Evolutionary conservation across 768 basidiomycete genomes (phyloP), one percentile per base, ranked within the genome.

Genomic region (Termitomyces sp.): DNA sequence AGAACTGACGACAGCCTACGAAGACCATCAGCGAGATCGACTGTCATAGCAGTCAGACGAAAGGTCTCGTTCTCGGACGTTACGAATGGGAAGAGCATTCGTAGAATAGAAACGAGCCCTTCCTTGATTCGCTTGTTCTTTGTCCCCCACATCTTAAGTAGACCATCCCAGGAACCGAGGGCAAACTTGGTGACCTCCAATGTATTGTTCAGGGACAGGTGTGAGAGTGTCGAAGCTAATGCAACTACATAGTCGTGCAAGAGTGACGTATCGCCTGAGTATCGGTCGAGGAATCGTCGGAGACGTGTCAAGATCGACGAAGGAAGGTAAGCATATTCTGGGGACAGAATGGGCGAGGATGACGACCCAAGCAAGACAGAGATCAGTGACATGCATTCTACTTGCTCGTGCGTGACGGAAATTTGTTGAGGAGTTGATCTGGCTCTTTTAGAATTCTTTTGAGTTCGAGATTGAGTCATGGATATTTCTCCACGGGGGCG

Each of bases 61-160:
- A 43, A 50, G 20, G 46, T 57, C 42, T 68, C 71, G 37, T 71
- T 61, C 36, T 71, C 72, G 33, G 77, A 73, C 0, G 79, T 79
- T 49, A 90, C 71, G 68, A 87, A 94, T 0, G 91, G 91, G 43
- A 95, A 82, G 4, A 97, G 75, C 14, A 79, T 75, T 18, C 83
- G 82, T 20, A 97, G 72, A 24, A 91, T 79, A n/a, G 87, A 79
- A 30, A 95, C 76, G 18, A 98, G 75, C 44, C 85, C 82, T 69
- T 95, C 94, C 68, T 95, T 94, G 63, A 89, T 74, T 8, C 77
- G 70, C 58, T 82, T 86, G 69, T 86, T 87, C 72, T 92, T 93
- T 18, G 88, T 88, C 2, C 79, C 78, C 93, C 93, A 97, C 26
- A 96, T 72, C 2, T 72, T 73, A 3, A 94, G 76, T 5, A 98